Conservation (phyloP, 192 early-diverging fungal species). For the Piromyces sp. region DNA sequence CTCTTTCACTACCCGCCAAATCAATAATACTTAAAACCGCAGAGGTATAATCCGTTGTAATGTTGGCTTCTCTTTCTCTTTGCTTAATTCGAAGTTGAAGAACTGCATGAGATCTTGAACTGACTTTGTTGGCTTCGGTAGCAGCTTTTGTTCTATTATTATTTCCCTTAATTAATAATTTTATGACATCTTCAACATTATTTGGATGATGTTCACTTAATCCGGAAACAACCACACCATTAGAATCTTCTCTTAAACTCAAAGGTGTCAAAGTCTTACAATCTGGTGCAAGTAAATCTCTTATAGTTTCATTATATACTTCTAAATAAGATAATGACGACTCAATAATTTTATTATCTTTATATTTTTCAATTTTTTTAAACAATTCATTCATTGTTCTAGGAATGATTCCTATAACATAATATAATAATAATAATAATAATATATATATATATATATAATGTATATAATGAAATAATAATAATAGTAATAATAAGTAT, state of each 20-base stretch:
- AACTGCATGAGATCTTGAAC: conserved; percentile 64
- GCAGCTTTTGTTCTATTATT: conserved; percentile 55
- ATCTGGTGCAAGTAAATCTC: conserved; percentile 37
- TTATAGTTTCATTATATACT: conserved; percentile 41
- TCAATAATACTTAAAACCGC: conserved; percentile 57
- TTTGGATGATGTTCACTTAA: conserved; percentile 43
- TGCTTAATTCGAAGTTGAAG: conserved; percentile 38
- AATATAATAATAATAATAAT: too few relatives aligned
- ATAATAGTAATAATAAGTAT: too few relatives aligned
- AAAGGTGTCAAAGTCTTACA: conserved; percentile 12
- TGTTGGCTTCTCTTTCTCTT: conserved; percentile 12
- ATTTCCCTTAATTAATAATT: conserved; percentile 35
- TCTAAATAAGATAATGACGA: conserved; percentile 26
- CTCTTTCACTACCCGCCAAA: conserved; percentile 56
- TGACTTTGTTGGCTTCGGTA: conserved; percentile 54
- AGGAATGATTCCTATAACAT: conserved; percentile 46
- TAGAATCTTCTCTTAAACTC: conserved; percentile 58
- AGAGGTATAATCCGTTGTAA: conserved; percentile 22
- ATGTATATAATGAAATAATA: too few relatives aligned
- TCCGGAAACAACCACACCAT: conserved; percentile 51
- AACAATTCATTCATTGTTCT: conserved; percentile 49
- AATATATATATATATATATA: too few relatives aligned
- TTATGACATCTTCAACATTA: conserved; percentile 30
- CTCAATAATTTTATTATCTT: conserved; percentile 7
- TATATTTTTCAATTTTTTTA: conserved; percentile 13